Evolutionary conservation across 345 rosid species (phyloP), one percentile per base, ranked within the genome.

Genomic region (Pistacia atlantica): DNA sequence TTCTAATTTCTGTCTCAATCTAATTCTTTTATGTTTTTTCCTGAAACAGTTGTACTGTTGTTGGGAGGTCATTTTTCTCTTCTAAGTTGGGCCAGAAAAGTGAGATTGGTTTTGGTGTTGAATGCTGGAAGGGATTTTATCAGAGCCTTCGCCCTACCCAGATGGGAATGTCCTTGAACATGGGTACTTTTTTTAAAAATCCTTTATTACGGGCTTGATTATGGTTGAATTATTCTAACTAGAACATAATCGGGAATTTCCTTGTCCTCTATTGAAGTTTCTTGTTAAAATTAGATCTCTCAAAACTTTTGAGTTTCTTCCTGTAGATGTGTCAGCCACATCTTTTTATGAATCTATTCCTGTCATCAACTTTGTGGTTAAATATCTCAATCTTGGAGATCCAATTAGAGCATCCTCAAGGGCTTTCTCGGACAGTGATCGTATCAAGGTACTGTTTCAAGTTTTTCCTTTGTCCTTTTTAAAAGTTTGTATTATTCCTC

Each of bases 141-240:
- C 92, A 89, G 60, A 89, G 92, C 63, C 85, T 88, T 71, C 88
- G 92, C 11, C 90, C 92, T 31, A 88, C 92, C 1, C 92, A 89
- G 76, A 89, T 89, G 90, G 92, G 92, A 17, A 60, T 89, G n/a
- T 89, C 92, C 1, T 69, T 89, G 10, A 89, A 89, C 67, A 89
- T 89, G 42, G 89, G 92, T 86, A 77, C 2, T 42, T 33, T 17
- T 56, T 56, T 56, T 37, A 1, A 35, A 22, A 35, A 12, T 35
- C 17, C 52, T 12, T 1, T 10, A 37, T 55, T n/a, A 37, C 2
- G 1, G 3, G 49, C 33, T 20, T 55, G 7, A 31, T 51, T 69
- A 0, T 31, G 18, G 8, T 55, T 46, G 35, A 55, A 35, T 33
- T n/a, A 69, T n/a, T 69, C 28, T 49, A 9, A 37, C 17, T 28